Conservation (phyloP, 176 grass and related monocot species). For the Cymbopogon citratus region DNA sequence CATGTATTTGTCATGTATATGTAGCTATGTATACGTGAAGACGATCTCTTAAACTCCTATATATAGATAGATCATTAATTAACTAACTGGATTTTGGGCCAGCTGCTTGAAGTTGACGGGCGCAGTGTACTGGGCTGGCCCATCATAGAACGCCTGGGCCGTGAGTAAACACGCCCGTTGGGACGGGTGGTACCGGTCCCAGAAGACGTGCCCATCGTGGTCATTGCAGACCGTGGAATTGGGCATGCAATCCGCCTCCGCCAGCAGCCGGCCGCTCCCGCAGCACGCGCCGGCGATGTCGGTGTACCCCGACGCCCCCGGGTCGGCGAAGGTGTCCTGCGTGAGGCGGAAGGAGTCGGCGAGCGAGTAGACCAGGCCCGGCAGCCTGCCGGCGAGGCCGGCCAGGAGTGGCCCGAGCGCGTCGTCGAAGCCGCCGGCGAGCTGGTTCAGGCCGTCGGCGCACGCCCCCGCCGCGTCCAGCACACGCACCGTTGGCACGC, state of each 20-base stretch:
- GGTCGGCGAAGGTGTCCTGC: not conserved
- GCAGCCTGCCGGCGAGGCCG: not conserved
- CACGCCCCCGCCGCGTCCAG: not conserved
- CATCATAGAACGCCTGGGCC: constrained; percentile 9
- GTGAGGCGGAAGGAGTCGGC: constrained; percentile 3
- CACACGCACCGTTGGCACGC: not conserved
- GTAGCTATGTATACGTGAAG: too few species aligned
- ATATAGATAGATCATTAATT: too few species aligned
- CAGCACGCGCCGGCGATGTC: constrained; percentile 23
- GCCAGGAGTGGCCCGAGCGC: not conserved
- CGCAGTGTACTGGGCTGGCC: not conserved
- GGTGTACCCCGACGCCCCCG: not conserved
- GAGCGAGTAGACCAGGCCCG: constrained; percentile 24
- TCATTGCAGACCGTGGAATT: not conserved
- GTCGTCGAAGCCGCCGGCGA: constrained; percentile 1
- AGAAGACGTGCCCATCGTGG: not conserved
- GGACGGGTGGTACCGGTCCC: constrained; percentile 20
- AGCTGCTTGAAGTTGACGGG: constrained; percentile 34
- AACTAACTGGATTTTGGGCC: not conserved
- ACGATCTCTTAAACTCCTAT: too few species aligned
- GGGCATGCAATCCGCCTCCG: not conserved
- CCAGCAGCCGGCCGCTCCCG: not conserved
- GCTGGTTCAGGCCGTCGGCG: constrained; percentile 3
- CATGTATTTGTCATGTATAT: too few species aligned
- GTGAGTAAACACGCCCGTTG: not conserved